phyloP scores from a whole-genome alignment of 345 rosid species.

The Cochlearia excelsa region DNA sequence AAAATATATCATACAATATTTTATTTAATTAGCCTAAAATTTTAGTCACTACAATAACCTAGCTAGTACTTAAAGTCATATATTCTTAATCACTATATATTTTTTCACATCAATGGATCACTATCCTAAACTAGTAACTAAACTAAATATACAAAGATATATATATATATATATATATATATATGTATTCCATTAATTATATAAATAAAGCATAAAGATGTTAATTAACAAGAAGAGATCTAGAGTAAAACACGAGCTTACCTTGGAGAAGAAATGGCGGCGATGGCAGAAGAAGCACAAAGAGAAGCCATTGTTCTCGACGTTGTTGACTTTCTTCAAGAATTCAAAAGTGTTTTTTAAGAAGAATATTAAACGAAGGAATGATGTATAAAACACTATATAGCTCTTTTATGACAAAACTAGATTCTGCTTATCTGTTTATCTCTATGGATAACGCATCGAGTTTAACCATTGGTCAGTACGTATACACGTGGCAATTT shows the following conservation, averaged over 20 bases:
- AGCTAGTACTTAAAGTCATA: background rate
- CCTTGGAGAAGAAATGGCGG: slow-evolving; percentile 72
- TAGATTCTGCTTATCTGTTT: slow-evolving; percentile 36
- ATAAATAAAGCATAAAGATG: background rate
- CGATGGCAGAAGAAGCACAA: slow-evolving; percentile 86
- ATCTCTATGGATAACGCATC: slow-evolving; percentile 35
- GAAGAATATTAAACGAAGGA: slow-evolving; percentile 14
- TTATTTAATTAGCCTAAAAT: background rate
- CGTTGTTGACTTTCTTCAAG: slow-evolving; percentile 29
- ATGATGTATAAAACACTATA: slow-evolving; percentile 24
- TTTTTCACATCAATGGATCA: background rate
- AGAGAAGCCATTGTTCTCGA: slow-evolving; percentile 67
- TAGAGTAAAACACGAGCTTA: slow-evolving; percentile 34
- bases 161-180: background rate
- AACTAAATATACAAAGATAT: background rate
- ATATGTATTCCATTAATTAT: too few species aligned
- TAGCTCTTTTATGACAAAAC: slow-evolving; percentile 25
- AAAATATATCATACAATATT: slow-evolving; percentile 4
- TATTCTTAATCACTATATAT: background rate
- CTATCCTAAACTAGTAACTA: slow-evolving; percentile 2
- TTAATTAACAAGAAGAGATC: background rate
- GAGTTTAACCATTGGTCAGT: slow-evolving; percentile 35
- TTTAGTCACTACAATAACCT: slow-evolving; percentile 4
- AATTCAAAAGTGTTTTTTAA: slow-evolving; percentile 17
- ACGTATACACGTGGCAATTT: slow-evolving; percentile 23